Percentiles rank a stretch among this genome's conserved stretches.
Conservation (phyloP, 2,329 filamentous ascomycete genomes). For the Pseudogymnoascus sp. region DNA sequence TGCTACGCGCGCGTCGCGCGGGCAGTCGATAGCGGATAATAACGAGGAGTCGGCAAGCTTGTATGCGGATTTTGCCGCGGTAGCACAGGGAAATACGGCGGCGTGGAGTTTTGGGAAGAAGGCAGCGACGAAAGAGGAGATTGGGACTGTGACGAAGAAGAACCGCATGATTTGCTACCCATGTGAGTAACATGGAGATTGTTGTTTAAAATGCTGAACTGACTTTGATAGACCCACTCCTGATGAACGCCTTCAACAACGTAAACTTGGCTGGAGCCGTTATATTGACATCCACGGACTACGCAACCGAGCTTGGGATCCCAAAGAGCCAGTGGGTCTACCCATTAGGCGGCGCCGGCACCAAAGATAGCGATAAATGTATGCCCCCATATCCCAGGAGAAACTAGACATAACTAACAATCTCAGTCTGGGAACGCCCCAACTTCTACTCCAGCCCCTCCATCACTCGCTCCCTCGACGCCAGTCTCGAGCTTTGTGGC, state of each 20-base stretch:
- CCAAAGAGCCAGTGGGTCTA: slow-evolving; percentile 54
- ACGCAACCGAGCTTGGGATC: slow-evolving; percentile 47
- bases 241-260: slow-evolving; percentile 67
- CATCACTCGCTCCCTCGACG: slow-evolving; percentile 50
- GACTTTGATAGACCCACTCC: slow-evolving; percentile 47
- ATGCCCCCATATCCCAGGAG: slow-evolving; percentile 19
- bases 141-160: slow-evolving; percentile 45
- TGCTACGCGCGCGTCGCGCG: slow-evolving; percentile 47
- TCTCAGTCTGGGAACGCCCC: slow-evolving; percentile 52
- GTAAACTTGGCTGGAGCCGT: slow-evolving; percentile 56
- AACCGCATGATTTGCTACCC: slow-evolving; percentile 64
- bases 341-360: slow-evolving; percentile 55
- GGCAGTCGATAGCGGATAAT: slow-evolving; percentile 48
- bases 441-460: slow-evolving; percentile 51
- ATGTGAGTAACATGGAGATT: slow-evolving; percentile 38
- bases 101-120: slow-evolving; percentile 50
- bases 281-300: slow-evolving; percentile 50
- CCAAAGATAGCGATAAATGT: slow-evolving; percentile 50
- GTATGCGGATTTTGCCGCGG: slow-evolving; percentile 53
- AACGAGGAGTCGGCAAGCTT: slow-evolving; percentile 50
- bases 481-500: slow-evolving; percentile 41
- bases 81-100: slow-evolving; percentile 44
- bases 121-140: slow-evolving; percentile 40
- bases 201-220: slow-evolving; percentile 14
- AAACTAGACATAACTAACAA: slow-evolving; percentile 12